Evolutionary conservation across 2,329 filamentous ascomycete genomes (phyloP).

Genomic region (Fulvia fulva): DNA sequence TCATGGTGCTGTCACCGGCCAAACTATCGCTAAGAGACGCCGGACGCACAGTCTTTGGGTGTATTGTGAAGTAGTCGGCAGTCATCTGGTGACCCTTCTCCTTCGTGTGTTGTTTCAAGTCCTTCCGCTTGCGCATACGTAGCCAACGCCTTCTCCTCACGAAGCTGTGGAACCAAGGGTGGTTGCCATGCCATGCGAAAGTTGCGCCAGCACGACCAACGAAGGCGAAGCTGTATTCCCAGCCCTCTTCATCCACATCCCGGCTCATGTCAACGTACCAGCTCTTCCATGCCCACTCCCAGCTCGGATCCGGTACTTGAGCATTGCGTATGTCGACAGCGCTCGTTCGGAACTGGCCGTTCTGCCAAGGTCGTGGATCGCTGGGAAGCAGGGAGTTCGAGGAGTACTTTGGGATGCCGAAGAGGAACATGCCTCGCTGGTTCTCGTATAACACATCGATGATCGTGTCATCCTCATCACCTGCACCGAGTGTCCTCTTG

Average conservation of each 20-base stretch:
- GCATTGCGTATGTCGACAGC: slow-evolving; percentile 75
- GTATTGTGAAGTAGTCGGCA: slow-evolving; percentile 75
- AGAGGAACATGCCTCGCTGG: slow-evolving; percentile 84
- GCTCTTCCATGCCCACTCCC: slow-evolving; percentile 78
- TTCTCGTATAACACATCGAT: slow-evolving; percentile 95
- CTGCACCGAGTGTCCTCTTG: slow-evolving; percentile 29
- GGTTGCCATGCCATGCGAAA: slow-evolving; percentile 73
- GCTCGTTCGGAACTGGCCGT: slow-evolving; percentile 50
- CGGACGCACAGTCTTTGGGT: slow-evolving; percentile 34
- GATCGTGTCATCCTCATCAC: slow-evolving; percentile 43
- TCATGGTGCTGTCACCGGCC: slow-evolving; percentile 17
- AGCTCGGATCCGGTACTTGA: slow-evolving; percentile 88
- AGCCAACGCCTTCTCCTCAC: slow-evolving; percentile 89
- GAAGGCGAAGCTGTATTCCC: slow-evolving; percentile 95
- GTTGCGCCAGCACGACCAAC: slow-evolving; percentile 36
- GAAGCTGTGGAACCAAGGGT: slow-evolving; percentile 90
- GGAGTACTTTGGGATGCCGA: slow-evolving; percentile 86
- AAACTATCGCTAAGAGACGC: slow-evolving; percentile 17
- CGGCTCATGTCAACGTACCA: slow-evolving; percentile 77
- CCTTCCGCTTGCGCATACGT: slow-evolving; percentile 68
- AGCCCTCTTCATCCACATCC: slow-evolving; percentile 82
- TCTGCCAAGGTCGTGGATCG: slow-evolving; percentile 86
- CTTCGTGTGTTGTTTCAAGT: slow-evolving; percentile 37
- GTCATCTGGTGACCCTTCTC: slow-evolving; percentile 64
- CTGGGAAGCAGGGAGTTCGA: slow-evolving; percentile 77